phyloP scores from a whole-genome alignment of 352 stramenopile genomes.

The Globisporangium abappressorium region DNA sequence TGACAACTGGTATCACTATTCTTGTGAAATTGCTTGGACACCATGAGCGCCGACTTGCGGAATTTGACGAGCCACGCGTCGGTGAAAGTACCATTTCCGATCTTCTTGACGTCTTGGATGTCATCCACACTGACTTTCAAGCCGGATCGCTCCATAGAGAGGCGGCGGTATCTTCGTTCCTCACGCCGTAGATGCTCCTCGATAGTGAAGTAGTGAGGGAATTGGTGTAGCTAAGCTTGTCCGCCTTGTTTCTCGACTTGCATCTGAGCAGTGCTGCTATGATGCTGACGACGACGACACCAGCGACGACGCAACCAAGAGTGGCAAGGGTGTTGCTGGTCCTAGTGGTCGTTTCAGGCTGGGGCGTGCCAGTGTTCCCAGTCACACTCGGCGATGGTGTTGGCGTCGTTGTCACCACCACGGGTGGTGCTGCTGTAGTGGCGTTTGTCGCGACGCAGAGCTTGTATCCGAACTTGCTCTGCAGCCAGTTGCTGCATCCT shows the following conservation, averaged over 20 bases:
- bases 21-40: slow-evolving; percentile 39
- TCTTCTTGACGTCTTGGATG: slow-evolving; percentile 41
- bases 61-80: slow-evolving; percentile 39
- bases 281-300: too few relatives aligned
- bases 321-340: background rate
- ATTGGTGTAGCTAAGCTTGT: background rate
- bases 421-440: background rate
- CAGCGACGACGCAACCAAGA: too few relatives aligned
- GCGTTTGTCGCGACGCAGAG: slow-evolving; percentile 1
- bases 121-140: slow-evolving; percentile 33
- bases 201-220: background rate
- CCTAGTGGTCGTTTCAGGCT: background rate
- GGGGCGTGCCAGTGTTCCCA: background rate
- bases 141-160: slow-evolving; percentile 38
- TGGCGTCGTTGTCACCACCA: background rate
- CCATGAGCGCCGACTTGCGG: slow-evolving; percentile 20
- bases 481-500: background rate
- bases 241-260: background rate
- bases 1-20: background rate
- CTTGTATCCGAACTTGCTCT: background rate
- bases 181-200: background rate
- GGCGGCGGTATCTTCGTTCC: background rate
- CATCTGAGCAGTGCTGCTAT: background rate
- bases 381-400: background rate
- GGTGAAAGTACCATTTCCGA: slow-evolving; percentile 31